Evolutionary conservation across 768 basidiomycete species (phyloP), one percentile per base, ranked within the genome.

Genomic region (Pulveroboletus ravenelii): DNA sequence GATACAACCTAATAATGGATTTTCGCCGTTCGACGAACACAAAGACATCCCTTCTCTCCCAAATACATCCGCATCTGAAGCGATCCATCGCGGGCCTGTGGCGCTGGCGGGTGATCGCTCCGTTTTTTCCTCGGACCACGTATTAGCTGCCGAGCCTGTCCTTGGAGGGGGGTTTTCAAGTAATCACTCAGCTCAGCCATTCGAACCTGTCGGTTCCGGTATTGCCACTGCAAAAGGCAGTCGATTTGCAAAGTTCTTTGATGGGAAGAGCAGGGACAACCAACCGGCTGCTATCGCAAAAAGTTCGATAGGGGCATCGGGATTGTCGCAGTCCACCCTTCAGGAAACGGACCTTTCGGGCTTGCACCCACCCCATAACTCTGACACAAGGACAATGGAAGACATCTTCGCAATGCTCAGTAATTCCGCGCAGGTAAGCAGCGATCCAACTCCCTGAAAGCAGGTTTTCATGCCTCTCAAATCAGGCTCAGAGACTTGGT

Each of bases 241-340:
- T 62, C 82, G 89, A 34, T 87, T 91, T 64, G 89, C 88, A 30
- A 92, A 90, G 63, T 89, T 90, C 67, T 92, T 91, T 55, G 89
- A 91, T 57, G 78, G 78, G n/a, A 89, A 87, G 65, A 61, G 63
- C 29, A 77, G 76, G 54, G 82, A 83, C 13, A 60, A 59, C 38
- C 67, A 56, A 48, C 54, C 56, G 53, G 32, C 53, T 17, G 57
- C 67, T 35, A 55, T 68, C 30, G 59, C 69, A 14, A 80, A 79
- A 51, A 57, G 69, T 25, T 68, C 71, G 35, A 66, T 67, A 10
- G 68, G 67, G 30, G 70, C 71, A 17, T 68, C 75, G 38, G 62
- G 68, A 37, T 71, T 80, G 40, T 68, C 76, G 25, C 78, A 80
- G 29, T 71, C 78, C n/a, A 68, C 63, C 46, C 64, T 68, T 43